phyloP scores from a whole-genome alignment of 805 yeast species.

The Candida silvicultrix region DNA sequence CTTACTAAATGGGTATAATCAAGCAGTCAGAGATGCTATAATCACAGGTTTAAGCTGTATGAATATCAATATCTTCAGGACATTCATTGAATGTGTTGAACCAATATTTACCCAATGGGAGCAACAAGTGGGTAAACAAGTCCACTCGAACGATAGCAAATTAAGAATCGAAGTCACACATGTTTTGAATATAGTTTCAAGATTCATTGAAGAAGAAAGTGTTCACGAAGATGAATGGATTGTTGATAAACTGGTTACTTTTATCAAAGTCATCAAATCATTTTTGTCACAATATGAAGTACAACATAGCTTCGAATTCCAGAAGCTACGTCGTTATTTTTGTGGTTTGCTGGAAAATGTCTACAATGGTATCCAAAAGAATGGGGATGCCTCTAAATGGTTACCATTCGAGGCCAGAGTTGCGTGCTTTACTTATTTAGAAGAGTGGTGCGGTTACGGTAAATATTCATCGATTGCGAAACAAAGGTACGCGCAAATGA shows the following conservation, averaged over 20 bases:
- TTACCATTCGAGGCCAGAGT: conserved; percentile 84
- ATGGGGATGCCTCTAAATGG: conserved; percentile 42
- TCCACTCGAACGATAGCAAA: conserved; percentile 31
- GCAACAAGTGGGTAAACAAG: conserved; percentile 33
- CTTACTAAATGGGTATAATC: conserved; percentile 61
- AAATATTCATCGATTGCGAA: conserved; percentile 51
- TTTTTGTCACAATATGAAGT: conserved; percentile 50
- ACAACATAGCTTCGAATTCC: conserved; percentile 65
- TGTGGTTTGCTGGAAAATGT: conserved; percentile 75
- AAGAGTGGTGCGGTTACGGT: conserved; percentile 95
- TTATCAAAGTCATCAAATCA: conserved; percentile 54
- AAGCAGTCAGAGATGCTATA: conserved; percentile 73
- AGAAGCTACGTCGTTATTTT: conserved; percentile 74
- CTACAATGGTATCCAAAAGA: conserved; percentile 46
- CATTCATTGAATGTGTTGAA: conserved; percentile 73
- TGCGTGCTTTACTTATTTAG: conserved; percentile 73
- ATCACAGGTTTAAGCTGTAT: conserved; percentile 86
- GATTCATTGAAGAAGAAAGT: conserved; percentile 44
- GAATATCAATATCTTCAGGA: conserved; percentile 81
- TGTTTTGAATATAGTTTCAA: conserved; percentile 62
- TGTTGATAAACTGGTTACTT: conserved; percentile 52
- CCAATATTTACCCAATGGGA: conserved; percentile 52
- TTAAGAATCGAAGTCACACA: conserved; percentile 75
- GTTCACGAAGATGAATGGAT: conserved; percentile 65
- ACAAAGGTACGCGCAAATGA: conserved; percentile 59